Base-by-base conservation (phyloP, 176 grass and related monocot species). In the Cenchrus purpureus region DNA sequence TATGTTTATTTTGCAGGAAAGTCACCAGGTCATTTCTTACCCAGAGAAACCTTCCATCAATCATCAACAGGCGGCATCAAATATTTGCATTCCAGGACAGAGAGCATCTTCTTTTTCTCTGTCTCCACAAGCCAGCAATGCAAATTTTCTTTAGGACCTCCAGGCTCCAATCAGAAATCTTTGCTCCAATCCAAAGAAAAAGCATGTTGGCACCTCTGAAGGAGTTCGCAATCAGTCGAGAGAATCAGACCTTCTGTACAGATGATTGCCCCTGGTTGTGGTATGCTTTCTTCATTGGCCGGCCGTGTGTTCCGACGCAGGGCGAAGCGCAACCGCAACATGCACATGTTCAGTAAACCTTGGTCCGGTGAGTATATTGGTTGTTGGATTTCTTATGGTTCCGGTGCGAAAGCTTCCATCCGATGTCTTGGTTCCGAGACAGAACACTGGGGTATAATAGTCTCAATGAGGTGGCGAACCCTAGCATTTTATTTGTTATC, bases 91-190 rank as follows among this genome's bases (percentile, higher is more conserved):
- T 71, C 79, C 79, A 53, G 44, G 73, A 83, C 86, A 83, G 13
- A 71, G 73, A 71, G 86, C 80, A 83, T 83, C 86, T 77, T 88
- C 64, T 16, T 83, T 88, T 88, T n/a, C n/a, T n/a, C 51, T 78
- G 80, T 88, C 73, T 83, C 54, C 25, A 42, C 64, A 45, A 78
- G 71, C 86, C 64, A 76, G 78, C 88, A 16, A 34, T 49, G 83
- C 20, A 37, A 68, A 71, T 77, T 71, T 89, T 85, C 32, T 82
- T 82, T 82, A 81, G 83, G 88, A 77, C 83, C 83, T 86, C 59
- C 54, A 71, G 61, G 52, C 53, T 83, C 86, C 79, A 78, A 71
- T 88, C 44, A 77, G 54, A 82, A 63, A 71, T 51, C 31, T 71
- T 68, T 64, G 54, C 79, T 71, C 64, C 79, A 83, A 54, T 83